Base-by-base conservation (phyloP, 148 eudicot species). In the Fallopia convolvulus region DNA sequence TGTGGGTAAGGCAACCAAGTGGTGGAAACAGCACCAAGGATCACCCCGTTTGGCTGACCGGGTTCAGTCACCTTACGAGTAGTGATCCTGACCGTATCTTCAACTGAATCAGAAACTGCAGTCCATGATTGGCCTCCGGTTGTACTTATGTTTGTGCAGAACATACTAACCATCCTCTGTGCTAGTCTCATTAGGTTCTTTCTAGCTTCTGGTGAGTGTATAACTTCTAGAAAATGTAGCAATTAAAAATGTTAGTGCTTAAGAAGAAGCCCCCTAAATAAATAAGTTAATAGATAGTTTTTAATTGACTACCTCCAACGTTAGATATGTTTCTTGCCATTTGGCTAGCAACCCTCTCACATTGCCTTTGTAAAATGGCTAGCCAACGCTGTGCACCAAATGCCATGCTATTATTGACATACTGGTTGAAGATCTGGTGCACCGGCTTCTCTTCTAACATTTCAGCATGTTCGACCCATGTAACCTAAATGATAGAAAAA, bases 361-460 rank as follows among this genome's bases (percentile, higher is more conserved):
- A 96, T 83, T 96, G 98, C 56, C 99, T 80, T 79, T 89, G 89
- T 78, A 96, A 83, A 26, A 90, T 85, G 14, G 98, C 93, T 40
- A 88, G 70, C 99, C 99, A 96, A 4, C 98, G 88, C 4, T 84
- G 90, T 3, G 99, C 99, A 26, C 99, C 98, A 83, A 93, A 93
- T 5, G 93, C 97, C 84, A 84, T 81, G 2, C 92, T 90, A 80
- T 81, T 86, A n/a, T 70, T 84, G 15, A 93, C 92, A 63, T 83
- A 88, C 23, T 77, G 83, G 36, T 83, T 83, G 26, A 91, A 90
- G 8, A 92, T 82, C 61, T 82, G 90, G 77, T 90, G 92, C 21
- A 88, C 85, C 5, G 93, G 92, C 61, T 89, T 86, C 77, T 96
- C 94, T 60, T 91, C 98, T 40, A 81, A 44, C 32, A 86, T 77